These are phyloP conservation scores for Conringia planisiliqua DNA, from an alignment of 345 rosid genomes.

Conservation along the genomic window DNA sequence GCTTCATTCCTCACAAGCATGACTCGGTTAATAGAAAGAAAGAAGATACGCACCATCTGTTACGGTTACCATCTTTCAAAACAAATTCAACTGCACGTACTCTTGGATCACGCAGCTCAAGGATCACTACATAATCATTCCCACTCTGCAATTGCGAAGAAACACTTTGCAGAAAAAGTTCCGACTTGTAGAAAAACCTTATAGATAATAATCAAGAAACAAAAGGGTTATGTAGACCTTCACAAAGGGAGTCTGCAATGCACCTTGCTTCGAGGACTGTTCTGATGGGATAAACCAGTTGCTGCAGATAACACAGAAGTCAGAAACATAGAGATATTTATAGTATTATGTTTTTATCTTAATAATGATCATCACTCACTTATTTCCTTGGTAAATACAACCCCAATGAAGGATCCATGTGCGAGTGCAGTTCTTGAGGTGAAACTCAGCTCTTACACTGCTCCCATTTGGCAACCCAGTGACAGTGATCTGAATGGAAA, in stretches of 20 bases:
- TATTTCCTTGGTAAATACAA: constrained; percentile 46
- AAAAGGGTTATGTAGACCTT: constrained; percentile 23
- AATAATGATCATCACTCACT: constrained; percentile 35
- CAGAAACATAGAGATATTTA: neutral
- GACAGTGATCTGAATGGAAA: constrained; percentile 40
- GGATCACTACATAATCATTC: constrained; percentile 38
- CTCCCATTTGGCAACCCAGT: constrained; percentile 41
- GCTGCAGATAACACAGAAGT: constrained; percentile 34
- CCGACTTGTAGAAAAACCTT: neutral
- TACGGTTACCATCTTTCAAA: constrained; percentile 50
- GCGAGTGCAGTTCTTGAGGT: constrained; percentile 47
- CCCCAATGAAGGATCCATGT: constrained; percentile 73
- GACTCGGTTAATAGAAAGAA: neutral
- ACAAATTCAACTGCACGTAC: constrained; percentile 55
- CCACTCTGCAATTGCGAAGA: constrained; percentile 39
- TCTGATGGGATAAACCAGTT: constrained; percentile 53
- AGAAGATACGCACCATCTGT: constrained; percentile 45
- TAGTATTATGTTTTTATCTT: neutral
- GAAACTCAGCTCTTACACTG: constrained; percentile 57
- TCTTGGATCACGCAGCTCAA: constrained; percentile 53
- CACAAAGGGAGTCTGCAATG: constrained; percentile 55
- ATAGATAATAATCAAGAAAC: neutral
- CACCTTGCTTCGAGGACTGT: constrained; percentile 48
- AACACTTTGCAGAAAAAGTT: neutral
- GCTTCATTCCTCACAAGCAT: constrained; percentile 7